phyloP scores from a whole-genome alignment of 345 rosid genomes.

The Eucalyptus cloeziana region DNA sequence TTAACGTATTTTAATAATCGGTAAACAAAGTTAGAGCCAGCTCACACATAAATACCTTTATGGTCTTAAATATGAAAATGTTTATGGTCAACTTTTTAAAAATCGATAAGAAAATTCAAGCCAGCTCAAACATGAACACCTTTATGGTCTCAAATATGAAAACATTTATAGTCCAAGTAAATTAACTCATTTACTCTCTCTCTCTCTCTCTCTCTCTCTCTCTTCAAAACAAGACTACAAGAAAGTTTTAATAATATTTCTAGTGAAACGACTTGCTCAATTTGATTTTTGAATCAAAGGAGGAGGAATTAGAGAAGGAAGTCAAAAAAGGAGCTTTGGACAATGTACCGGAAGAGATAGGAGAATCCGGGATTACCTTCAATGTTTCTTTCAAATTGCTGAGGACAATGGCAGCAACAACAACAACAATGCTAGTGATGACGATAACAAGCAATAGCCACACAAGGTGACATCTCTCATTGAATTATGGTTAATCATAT shows the following conservation, averaged over 20 bases:
- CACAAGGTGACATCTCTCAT: slow-evolving; percentile 11
- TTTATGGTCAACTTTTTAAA: too few relatives aligned
- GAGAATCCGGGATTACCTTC: slow-evolving; percentile 36
- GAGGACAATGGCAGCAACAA: slow-evolving; percentile 14
- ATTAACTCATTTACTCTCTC: too few relatives aligned
- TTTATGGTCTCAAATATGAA: too few relatives aligned
- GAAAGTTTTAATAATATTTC: background rate
- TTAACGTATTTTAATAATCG: too few relatives aligned
- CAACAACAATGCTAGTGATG: background rate
- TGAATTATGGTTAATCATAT: too few relatives aligned
- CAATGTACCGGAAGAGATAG: slow-evolving; percentile 24
- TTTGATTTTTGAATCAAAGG: background rate
- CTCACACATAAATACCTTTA: background rate
- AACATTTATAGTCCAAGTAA: too few relatives aligned
- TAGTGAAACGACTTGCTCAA: background rate
- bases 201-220: too few relatives aligned
- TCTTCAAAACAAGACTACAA: background rate
- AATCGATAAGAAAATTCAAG: too few relatives aligned
- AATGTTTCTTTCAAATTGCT: slow-evolving; percentile 44
- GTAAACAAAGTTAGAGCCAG: too few relatives aligned
- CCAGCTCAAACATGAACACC: too few relatives aligned
- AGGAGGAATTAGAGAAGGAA: slow-evolving; percentile 19
- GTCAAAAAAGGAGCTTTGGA: slow-evolving; percentile 18
- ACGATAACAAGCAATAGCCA: background rate
- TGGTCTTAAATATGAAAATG: too few relatives aligned